Percentiles rank a stretch among this genome's conserved stretches.
Conservation (phyloP, 352 stramenopile species). For the Peronospora farinosa region DNA sequence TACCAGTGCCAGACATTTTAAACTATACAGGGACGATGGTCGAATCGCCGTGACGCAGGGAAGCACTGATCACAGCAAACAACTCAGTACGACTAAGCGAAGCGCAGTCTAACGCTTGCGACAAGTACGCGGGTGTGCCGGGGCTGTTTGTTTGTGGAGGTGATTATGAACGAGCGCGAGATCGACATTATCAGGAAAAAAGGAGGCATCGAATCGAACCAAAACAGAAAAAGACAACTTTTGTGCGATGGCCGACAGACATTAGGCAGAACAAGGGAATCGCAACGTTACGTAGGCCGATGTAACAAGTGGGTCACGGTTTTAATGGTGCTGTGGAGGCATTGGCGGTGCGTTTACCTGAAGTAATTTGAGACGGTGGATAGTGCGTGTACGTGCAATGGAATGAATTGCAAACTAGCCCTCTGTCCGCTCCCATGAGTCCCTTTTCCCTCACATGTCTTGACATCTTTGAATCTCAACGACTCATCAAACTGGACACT, state of each 20-base stretch:
- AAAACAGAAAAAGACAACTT: constrained; percentile 29
- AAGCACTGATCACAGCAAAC: constrained; percentile 9
- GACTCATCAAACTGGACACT: too few species aligned
- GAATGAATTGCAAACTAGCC: constrained; percentile 28
- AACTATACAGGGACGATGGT: constrained; percentile 43
- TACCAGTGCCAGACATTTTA: constrained; percentile 87
- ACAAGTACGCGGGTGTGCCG: constrained; percentile 12
- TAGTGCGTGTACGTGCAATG: constrained; percentile 36
- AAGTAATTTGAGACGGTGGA: constrained; percentile 27
- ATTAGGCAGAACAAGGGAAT: constrained; percentile 25
- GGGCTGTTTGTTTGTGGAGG: constrained; percentile 7
- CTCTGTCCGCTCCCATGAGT: constrained; percentile 10
- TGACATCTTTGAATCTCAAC: too few species aligned
- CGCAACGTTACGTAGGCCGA: constrained; percentile 1
- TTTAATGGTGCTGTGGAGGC: constrained; percentile 7
- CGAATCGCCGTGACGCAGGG: constrained; percentile 22
- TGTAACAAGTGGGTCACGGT: constrained; percentile 2
- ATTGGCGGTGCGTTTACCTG: constrained; percentile 22
- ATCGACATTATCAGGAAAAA: constrained; percentile 14
- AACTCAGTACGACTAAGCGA: constrained; percentile 11
- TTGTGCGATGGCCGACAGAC: constrained; percentile 30
- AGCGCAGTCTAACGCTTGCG: constrained; percentile 24
- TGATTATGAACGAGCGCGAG: constrained; percentile 21
- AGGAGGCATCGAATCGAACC: constrained; percentile 28
- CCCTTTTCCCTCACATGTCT: neutral